Evolutionary conservation across 176 grass and related monocot species (phyloP).

Genomic region (Rhynchospora pubera): DNA sequence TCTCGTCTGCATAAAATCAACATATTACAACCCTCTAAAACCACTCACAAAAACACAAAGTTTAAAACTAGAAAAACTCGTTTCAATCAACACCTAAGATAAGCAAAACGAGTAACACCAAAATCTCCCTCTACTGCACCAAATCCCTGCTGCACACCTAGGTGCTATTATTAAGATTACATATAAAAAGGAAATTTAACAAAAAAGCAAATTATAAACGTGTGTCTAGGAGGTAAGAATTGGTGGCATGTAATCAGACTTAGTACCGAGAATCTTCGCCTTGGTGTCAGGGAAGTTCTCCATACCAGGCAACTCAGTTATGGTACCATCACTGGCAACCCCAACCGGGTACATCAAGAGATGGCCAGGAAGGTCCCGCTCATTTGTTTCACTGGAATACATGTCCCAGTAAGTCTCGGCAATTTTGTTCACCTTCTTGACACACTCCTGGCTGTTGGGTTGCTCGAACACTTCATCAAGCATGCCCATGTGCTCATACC

Average conservation of each 20-base stretch:
- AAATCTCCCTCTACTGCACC: not conserved
- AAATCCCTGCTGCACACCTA: not conserved
- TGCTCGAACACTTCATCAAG: constrained; percentile 51
- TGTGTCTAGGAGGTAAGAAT: constrained; percentile 59
- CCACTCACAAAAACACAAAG: not conserved
- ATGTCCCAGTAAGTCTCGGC: constrained; percentile 75
- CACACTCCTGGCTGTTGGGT: constrained; percentile 51
- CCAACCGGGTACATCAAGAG: constrained; percentile 62
- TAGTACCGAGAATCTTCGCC: constrained; percentile 42
- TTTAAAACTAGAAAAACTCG: not conserved
- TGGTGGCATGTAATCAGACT: constrained; percentile 36
- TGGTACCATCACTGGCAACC: constrained; percentile 31
- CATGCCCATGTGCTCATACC: constrained; percentile 95
- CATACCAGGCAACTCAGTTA: constrained; percentile 57
- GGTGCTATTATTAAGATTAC: constrained; percentile 18
- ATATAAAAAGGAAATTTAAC: constrained; percentile 4
- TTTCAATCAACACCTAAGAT: constrained; percentile 17
- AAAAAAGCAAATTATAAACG: not conserved
- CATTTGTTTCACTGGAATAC: constrained; percentile 38
- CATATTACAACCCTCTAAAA: not conserved
- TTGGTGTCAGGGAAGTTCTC: constrained; percentile 59
- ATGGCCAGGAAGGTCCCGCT: constrained; percentile 71
- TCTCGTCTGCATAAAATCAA: not conserved
- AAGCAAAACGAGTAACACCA: not conserved
- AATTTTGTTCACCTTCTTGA: constrained; percentile 65